Base-by-base conservation (phyloP, 306 rosid genomes). In the Dalbergia cultrata region DNA sequence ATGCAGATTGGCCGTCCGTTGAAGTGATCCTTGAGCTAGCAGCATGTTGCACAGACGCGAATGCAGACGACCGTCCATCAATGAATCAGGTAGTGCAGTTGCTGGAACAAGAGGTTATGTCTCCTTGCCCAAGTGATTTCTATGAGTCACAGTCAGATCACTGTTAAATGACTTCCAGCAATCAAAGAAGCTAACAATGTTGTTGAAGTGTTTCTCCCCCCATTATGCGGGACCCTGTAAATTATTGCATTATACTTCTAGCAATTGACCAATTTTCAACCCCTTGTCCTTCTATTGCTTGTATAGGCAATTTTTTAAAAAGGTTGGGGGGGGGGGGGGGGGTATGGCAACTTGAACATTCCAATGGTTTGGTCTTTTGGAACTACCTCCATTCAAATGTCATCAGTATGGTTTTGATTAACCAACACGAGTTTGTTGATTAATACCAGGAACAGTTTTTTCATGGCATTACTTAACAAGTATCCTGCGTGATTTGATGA, bases 61-160 rank as follows among this genome's bases (percentile, higher is more conserved):
- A 83, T 66, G 97, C 95, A 0, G 95, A 92, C 5, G 90, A 85
- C 16, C 92, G 99, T 72, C 99, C 99, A 45, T 50, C 88, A 0
- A 96, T 96, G 99, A 92, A 83, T 62, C 90, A 96, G 58, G 98
- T 96, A 8, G 22, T 90, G 65, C 98, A 96, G 88, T 67, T 89
- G 84, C 83, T 96, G 57, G 98, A 96, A 81, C 97, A 87, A 80
- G 97, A 96, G 85, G 90, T 89, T 13, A 88, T 88, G 94, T 89
- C 98, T 54, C 97, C 99, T 14, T 90, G 89, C 64, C 92, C 97
- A 13, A 96, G 90, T 39, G 97, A 90, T 3, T 88, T 85, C 75
- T 92, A 91, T 43, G 99, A 92, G 85, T 93, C 98, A 14, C 94
- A 96, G 11, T 93, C 97, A 0, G 97, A 96, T 86, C 80, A 85